phyloP scores from a whole-genome alignment of 352 stramenopile genomes.

The Phytophthora pisi region DNA sequence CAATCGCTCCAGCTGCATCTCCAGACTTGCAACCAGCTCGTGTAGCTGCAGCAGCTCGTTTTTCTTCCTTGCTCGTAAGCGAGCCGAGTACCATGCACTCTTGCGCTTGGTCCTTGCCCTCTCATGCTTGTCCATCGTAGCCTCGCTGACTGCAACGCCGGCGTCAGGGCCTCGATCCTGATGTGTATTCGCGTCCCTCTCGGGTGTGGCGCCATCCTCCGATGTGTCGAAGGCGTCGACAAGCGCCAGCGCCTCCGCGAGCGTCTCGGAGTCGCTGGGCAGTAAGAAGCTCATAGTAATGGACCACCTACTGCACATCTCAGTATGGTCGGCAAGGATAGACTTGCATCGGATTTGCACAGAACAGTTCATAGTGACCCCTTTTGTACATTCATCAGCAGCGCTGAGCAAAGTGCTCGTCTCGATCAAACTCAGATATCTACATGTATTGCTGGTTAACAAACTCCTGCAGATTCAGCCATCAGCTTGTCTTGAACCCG shows the following conservation, averaged over 20 bases:
- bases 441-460: not conserved
- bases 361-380: not conserved
- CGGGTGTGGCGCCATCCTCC: not conserved
- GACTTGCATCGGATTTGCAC: not conserved
- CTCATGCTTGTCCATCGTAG: not conserved
- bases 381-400: no score
- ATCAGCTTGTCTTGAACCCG: constrained; percentile 15
- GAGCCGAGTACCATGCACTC: constrained; percentile 2
- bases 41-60: not conserved
- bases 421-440: not conserved
- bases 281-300: not conserved
- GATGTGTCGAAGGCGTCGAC: not conserved
- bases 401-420: no score
- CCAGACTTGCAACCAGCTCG: not conserved
- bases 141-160: not conserved
- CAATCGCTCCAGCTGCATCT: constrained; percentile 3
- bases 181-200: not conserved
- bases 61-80: constrained; percentile 2
- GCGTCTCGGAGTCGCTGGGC: constrained; percentile 5
- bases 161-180: not conserved
- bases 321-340: not conserved
- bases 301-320: no score
- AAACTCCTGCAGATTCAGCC: not conserved
- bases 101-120: not conserved
- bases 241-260: constrained; percentile 2